phyloP scores from a whole-genome alignment of 225 moss, liverwort and hornwort species.

The Sphagnum contortum region DNA sequence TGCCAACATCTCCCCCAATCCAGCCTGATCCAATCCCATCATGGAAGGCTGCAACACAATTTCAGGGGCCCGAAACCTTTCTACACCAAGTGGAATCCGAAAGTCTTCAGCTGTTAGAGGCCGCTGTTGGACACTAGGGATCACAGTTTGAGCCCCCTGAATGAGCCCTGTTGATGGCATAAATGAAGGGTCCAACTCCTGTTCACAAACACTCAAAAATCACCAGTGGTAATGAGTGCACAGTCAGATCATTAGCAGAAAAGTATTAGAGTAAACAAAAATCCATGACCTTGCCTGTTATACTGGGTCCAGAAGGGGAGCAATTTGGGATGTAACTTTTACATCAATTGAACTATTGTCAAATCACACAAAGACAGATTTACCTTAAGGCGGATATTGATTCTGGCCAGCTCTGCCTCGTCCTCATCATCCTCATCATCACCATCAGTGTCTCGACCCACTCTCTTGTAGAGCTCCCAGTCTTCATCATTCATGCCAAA shows the following conservation, averaged over 20 bases:
- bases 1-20: slow-evolving; percentile 69
- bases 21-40: slow-evolving; percentile 85
- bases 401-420: slow-evolving; percentile 67
- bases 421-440: slow-evolving; percentile 91
- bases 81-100: slow-evolving; percentile 66
- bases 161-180: slow-evolving; percentile 27
- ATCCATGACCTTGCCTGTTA: too few relatives aligned
- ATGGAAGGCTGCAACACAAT: slow-evolving; percentile 81
- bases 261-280: too few relatives aligned
- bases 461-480: slow-evolving; percentile 94
- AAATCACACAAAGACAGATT: background rate
- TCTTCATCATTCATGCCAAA: slow-evolving; percentile 96
- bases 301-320: too few relatives aligned
- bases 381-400: slow-evolving; percentile 83
- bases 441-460: slow-evolving; percentile 92
- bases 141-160: slow-evolving; percentile 29
- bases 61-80: slow-evolving; percentile 79
- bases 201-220: slow-evolving; percentile 1
- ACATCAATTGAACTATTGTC: background rate
- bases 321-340: background rate
- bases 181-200: slow-evolving; percentile 87
- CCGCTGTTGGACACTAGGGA: slow-evolving; percentile 42
- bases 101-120: slow-evolving; percentile 75
- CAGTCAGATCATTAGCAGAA: background rate
- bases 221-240: background rate